A percentile compares a stretch with the other conserved stretches of the same genome.
Evolutionary conservation across 2,329 filamentous ascomycete genomes (phyloP).

Genomic region (Kalaharituber pfeilii): DNA sequence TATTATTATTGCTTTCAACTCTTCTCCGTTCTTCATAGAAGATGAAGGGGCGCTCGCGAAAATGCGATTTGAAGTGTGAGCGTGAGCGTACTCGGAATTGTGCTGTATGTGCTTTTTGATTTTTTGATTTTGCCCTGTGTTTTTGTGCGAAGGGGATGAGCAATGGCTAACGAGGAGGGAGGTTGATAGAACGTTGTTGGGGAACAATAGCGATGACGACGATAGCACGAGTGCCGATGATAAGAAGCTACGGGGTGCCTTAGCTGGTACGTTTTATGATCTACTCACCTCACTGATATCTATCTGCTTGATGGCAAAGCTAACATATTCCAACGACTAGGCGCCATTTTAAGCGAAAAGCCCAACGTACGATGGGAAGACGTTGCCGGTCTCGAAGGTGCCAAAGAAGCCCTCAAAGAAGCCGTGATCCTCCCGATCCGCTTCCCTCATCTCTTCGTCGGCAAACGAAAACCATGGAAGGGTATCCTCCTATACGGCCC

Average conservation of each 20-base stretch:
- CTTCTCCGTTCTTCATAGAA: too few relatives aligned
- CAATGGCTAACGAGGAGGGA: neutral
- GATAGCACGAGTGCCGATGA: constrained; percentile 66
- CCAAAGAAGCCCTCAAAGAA: constrained; percentile 95
- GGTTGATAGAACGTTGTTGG: neutral
- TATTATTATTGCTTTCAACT: constrained; percentile 3
- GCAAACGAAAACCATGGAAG: constrained; percentile 95
- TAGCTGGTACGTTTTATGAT: constrained; percentile 41
- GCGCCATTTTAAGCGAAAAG: constrained; percentile 78
- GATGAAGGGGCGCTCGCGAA: too few relatives aligned
- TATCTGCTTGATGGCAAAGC: too few relatives aligned
- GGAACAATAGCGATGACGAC: constrained; percentile 35
- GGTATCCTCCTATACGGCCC: constrained; percentile 92
- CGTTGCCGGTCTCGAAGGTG: constrained; percentile 80
- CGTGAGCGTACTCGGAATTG: neutral
- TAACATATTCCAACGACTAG: too few relatives aligned
- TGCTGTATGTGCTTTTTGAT: neutral
- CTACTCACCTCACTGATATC: too few relatives aligned
- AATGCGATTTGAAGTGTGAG: too few relatives aligned
- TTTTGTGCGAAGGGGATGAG: too few relatives aligned
- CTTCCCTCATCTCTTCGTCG: constrained; percentile 89
- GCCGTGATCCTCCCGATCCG: constrained; percentile 96
- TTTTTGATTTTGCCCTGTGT: neutral
- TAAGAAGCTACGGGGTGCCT: constrained; percentile 83
- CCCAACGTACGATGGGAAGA: constrained; percentile 98